These are phyloP conservation scores for Geopyxis carbonaria DNA, from an alignment of 495 filamentous ascomycete genomes.

Conservation along the genomic window DNA sequence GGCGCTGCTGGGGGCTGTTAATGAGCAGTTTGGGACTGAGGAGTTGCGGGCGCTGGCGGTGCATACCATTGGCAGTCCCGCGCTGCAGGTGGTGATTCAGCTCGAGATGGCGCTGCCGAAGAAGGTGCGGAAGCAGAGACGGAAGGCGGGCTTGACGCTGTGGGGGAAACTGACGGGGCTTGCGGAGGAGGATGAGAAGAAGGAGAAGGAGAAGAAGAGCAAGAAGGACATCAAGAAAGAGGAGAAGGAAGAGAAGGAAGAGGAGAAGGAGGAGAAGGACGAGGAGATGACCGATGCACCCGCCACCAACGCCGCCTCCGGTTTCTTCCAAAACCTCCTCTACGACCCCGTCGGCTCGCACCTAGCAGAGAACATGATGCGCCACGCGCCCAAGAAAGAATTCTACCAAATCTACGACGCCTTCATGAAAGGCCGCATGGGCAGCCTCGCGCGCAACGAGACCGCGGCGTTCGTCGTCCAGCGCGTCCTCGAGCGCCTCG, in stretches of 20 bases:
- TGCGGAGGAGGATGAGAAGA: slow-evolving; percentile 43
- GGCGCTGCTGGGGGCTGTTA: slow-evolving; percentile 59
- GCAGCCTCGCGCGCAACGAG: slow-evolving; percentile 66
- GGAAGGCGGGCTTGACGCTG: slow-evolving; percentile 6
- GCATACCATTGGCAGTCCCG: slow-evolving; percentile 77
- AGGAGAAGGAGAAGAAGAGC: slow-evolving; percentile 20
- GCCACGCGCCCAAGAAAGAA: slow-evolving; percentile 60
- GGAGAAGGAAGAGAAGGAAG: slow-evolving; percentile 1
- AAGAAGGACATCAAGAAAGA: no score
- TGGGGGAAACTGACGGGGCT: slow-evolving; percentile 39
- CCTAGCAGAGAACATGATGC: slow-evolving; percentile 69
- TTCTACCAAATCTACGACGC: slow-evolving; percentile 71
- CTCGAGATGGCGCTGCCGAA: slow-evolving; percentile 38
- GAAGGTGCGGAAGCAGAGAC: slow-evolving; percentile 8
- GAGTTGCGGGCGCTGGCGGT: slow-evolving; percentile 57
- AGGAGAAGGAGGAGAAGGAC: slow-evolving; percentile 14
- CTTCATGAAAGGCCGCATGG: slow-evolving; percentile 58
- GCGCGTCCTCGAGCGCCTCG: slow-evolving; percentile 60
- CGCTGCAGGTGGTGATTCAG: slow-evolving; percentile 69
- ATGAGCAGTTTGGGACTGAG: slow-evolving; percentile 20
- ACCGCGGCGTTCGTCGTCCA: slow-evolving; percentile 74
- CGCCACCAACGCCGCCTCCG: slow-evolving; percentile 7
- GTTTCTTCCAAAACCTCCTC: slow-evolving; percentile 66
- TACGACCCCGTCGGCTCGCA: slow-evolving; percentile 83
- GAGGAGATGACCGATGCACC: slow-evolving; percentile 8